Conservation (phyloP, 2,329 filamentous ascomycete species). For the Exophiala sp. region DNA sequence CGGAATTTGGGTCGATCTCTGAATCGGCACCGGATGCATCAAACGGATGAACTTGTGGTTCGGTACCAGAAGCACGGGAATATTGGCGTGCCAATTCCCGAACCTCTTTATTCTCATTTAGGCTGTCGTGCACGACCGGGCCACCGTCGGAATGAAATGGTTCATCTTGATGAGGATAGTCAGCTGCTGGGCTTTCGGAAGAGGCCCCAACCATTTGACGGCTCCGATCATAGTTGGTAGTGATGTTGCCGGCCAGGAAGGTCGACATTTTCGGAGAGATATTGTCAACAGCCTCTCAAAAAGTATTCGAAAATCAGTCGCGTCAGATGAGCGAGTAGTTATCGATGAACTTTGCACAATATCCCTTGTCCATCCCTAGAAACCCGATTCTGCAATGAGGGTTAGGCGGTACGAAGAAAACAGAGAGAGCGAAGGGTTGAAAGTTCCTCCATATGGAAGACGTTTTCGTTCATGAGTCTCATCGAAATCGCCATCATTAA, state of each 20-base stretch:
- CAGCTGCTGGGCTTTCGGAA: constrained; percentile 2
- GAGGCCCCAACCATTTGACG: constrained; percentile 14
- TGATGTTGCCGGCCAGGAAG: constrained; percentile 13
- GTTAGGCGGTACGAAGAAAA: too few relatives aligned
- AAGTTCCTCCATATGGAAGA: too few relatives aligned
- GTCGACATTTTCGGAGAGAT: constrained; percentile 10
- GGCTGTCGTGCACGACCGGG: constrained; percentile 3
- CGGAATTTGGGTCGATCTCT: constrained; percentile 41
- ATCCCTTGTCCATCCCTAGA: too few relatives aligned
- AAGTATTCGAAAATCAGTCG: not conserved
- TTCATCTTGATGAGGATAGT: constrained; percentile 10
- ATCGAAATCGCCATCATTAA: too few relatives aligned
- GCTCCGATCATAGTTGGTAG: constrained; percentile 17
- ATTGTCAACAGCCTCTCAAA: not conserved
- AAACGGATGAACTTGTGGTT: constrained; percentile 13
- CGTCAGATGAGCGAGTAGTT: not conserved
- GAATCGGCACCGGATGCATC: constrained; percentile 33
- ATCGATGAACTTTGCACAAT: not conserved
- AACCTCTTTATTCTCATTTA: constrained; percentile 11
- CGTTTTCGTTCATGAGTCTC: too few relatives aligned
- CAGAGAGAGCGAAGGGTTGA: too few relatives aligned
- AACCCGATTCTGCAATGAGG: too few relatives aligned
- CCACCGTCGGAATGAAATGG: constrained; percentile 9
- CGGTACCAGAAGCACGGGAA: constrained; percentile 10
- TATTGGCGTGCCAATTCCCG: constrained; percentile 15